A percentile compares a stretch with the other conserved stretches of the same genome.
These are phyloP conservation scores for Rubroshorea leprosula DNA, from an alignment of 345 rosid species.

Conservation along the genomic window DNA sequence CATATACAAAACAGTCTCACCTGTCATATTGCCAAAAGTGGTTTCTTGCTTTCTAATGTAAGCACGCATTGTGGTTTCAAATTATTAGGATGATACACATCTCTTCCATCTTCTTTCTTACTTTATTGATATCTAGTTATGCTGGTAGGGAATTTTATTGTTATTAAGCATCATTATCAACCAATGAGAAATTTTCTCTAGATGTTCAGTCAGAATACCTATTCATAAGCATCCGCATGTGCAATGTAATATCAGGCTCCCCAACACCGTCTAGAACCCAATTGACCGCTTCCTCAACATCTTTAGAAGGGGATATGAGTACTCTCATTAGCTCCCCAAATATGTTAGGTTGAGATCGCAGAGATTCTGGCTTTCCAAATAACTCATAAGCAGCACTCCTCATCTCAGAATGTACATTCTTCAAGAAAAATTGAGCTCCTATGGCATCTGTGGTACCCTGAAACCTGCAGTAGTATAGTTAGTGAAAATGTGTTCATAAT, in stretches of 20 bases:
- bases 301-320: slow-evolving; percentile 74
- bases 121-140: too few relatives aligned
- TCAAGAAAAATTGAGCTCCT: slow-evolving; percentile 87
- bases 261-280: slow-evolving; percentile 57
- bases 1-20: background rate
- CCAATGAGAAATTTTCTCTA: background rate
- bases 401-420: slow-evolving; percentile 80
- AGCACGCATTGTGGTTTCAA: too few relatives aligned
- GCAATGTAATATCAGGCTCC: slow-evolving; percentile 85
- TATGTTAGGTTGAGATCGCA: slow-evolving; percentile 60
- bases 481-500: slow-evolving; percentile 6
- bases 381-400: slow-evolving; percentile 61
- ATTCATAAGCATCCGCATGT: slow-evolving; percentile 86
- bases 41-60: too few relatives aligned
- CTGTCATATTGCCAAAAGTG: too few relatives aligned
- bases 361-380: slow-evolving; percentile 60
- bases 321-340: slow-evolving; percentile 89
- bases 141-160: background rate
- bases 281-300: slow-evolving; percentile 69
- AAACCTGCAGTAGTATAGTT: slow-evolving; percentile 49
- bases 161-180: background rate
- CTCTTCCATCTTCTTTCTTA: too few relatives aligned
- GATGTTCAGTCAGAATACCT: slow-evolving; percentile 35
- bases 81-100: too few relatives aligned
- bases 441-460: slow-evolving; percentile 94